Evolutionary conservation across 2,329 filamentous ascomycete species (phyloP), one percentile per base, ranked within the genome.

Genomic region (Aspergillus glaucus): DNA sequence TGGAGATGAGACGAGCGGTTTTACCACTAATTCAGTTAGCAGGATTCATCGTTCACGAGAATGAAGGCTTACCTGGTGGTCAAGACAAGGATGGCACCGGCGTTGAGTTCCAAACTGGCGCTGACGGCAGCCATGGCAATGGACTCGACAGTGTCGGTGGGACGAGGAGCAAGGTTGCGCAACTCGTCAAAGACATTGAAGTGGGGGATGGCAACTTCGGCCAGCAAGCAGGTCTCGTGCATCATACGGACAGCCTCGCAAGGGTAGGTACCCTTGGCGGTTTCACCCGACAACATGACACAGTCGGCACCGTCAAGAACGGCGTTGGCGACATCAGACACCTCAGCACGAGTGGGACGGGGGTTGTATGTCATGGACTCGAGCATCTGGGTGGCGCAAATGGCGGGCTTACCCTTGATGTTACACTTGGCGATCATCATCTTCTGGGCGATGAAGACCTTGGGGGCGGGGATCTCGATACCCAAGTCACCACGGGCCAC

Each of bases 361-460:
- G 93, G 93, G 80, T 98, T 98, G 82, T 95, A 96, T 74, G 95
- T 98, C 93, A 98, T 98, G 60, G 90, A 95, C 82, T 98, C 93
- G 61, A 98, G 83, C 93, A 98, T 98, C 80, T 98, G 93, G 37
- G 93, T 98, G 52, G 93, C 93, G 75, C 92, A 97, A 71, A 98
- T 96, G 72, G 92, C 91, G 60, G 93, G 93, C 82, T 98, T 98
- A 75, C 93, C 93, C 61, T 90, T 91, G 68, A 96, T 85, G 80
- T 98, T 98, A 84, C 93, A 98, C 85, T 97, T 97, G 75, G 93
- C 91, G 74, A 98, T 98, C 82, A 98, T 91, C 88, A 98, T 98
- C 87, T 98, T 98, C 81, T 98, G 93, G 49, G 93, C 93, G 61
- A 95, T 89, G 75, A 98, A 98, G 59, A 98, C 93, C 80, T 98